Percentiles rank a stretch among this genome's conserved stretches.
Conservation (phyloP, 495 filamentous ascomycete species). For the Talaromyces trachyspermus region DNA sequence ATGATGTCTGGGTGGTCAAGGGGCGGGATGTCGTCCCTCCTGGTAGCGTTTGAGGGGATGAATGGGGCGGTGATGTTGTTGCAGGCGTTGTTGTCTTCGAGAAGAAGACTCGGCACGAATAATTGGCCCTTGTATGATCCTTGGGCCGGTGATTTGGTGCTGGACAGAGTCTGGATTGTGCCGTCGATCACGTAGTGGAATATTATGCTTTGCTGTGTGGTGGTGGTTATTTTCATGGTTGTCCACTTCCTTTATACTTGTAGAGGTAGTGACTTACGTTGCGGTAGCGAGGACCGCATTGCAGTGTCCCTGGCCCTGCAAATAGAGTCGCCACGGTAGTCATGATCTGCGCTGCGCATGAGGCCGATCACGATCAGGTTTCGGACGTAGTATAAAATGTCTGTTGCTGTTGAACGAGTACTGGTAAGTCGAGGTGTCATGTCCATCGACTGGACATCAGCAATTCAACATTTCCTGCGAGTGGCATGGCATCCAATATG, state of each 20-base stretch:
- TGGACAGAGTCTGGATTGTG: slow-evolving; percentile 65
- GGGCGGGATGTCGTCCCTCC: slow-evolving; percentile 55
- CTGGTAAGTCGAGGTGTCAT: too few relatives aligned
- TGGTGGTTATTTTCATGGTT: neutral
- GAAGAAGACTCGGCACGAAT: slow-evolving; percentile 74
- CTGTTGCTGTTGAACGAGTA: too few relatives aligned
- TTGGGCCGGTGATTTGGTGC: slow-evolving; percentile 45
- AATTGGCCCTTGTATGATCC: slow-evolving; percentile 63
- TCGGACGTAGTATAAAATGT: too few relatives aligned
- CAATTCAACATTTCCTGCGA: too few relatives aligned
- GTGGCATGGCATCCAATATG: too few relatives aligned
- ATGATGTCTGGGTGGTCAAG: slow-evolving; percentile 48
- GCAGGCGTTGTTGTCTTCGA: slow-evolving; percentile 51
- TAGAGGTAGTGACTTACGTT: slow-evolving; percentile 21
- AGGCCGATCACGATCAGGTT: too few relatives aligned
- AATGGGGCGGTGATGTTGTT: slow-evolving; percentile 44
- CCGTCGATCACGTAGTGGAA: slow-evolving; percentile 53
- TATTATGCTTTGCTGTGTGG: slow-evolving; percentile 49
- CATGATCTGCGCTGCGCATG: slow-evolving; percentile 17
- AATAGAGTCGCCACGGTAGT: slow-evolving; percentile 34
- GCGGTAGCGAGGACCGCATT: slow-evolving; percentile 11
- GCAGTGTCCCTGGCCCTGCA: slow-evolving; percentile 25
- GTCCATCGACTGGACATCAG: too few relatives aligned
- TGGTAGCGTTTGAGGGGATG: slow-evolving; percentile 69
- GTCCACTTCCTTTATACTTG: neutral